phyloP scores from a whole-genome alignment of 805 yeast species.

The Komagataella populi region DNA sequence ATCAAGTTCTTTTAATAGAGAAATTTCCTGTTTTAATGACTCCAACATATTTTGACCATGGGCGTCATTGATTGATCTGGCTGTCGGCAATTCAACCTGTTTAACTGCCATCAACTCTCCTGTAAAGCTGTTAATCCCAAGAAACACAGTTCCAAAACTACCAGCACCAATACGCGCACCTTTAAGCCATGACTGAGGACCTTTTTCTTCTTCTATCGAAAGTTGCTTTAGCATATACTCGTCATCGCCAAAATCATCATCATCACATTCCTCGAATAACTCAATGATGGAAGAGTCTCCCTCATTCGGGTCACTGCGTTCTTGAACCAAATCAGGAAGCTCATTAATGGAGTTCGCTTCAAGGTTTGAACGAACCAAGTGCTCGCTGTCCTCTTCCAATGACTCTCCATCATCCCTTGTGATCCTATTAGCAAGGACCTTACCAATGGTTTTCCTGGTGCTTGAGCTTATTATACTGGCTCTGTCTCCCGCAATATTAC shows the following conservation, averaged over 20 bases:
- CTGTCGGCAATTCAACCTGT: constrained; percentile 61
- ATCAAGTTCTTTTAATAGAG: constrained; percentile 58
- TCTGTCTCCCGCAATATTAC: background rate
- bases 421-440: constrained; percentile 37
- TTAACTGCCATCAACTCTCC: constrained; percentile 98
- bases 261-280: constrained; percentile 25
- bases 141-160: constrained; percentile 83
- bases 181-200: constrained; percentile 79
- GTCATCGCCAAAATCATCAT: constrained; percentile 15
- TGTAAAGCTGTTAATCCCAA: constrained; percentile 83
- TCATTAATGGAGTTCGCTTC: constrained; percentile 31
- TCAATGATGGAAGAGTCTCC: constrained; percentile 30
- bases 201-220: constrained; percentile 26
- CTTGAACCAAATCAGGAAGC: constrained; percentile 21
- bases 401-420: constrained; percentile 2
- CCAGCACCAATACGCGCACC: constrained; percentile 94
- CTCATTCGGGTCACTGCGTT: constrained; percentile 16
- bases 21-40: constrained; percentile 75
- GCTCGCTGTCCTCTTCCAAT: background rate
- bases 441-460: constrained; percentile 36
- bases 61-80: constrained; percentile 15
- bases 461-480: background rate
- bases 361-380: background rate
- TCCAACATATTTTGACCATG: constrained; percentile 41
- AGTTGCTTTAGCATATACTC: constrained; percentile 25